phyloP scores from a whole-genome alignment of 2,329 filamentous ascomycete genomes.

The Clonostachys solani region DNA sequence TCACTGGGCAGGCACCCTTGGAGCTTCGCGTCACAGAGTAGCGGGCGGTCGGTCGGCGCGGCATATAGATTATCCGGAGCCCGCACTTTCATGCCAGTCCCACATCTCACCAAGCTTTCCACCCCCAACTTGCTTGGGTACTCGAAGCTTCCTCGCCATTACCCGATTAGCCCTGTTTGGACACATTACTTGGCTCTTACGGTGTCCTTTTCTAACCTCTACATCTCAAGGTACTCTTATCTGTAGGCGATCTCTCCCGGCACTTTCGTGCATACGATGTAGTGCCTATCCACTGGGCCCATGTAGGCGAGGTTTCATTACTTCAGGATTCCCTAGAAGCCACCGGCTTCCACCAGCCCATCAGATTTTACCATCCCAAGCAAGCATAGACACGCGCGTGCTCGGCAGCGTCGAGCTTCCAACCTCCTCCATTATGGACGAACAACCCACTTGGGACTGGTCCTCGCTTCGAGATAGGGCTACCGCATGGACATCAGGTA shows the following conservation, averaged over 20 bases:
- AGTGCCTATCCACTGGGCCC: neutral
- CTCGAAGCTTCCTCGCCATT: no score
- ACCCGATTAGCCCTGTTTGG: no score
- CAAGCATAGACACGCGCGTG: no score
- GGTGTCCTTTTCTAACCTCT: neutral
- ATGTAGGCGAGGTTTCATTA: neutral
- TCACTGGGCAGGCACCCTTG: neutral
- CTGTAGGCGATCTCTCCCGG: neutral
- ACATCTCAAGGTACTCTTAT: neutral
- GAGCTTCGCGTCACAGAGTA: neutral
- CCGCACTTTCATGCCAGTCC: no score
- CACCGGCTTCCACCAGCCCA: no score
- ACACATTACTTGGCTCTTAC: neutral
- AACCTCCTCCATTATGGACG: conserved; percentile 2
- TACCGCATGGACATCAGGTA: no score
- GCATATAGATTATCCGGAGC: no score
- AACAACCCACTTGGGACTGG: conserved; percentile 6
- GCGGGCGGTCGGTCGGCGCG: no score
- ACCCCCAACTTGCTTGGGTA: no score
- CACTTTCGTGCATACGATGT: neutral
- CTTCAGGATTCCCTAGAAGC: neutral
- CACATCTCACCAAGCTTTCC: no score
- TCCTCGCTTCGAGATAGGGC: conserved; percentile 1
- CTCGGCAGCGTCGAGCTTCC: no score
- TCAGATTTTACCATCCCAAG: no score